Base-by-base conservation (phyloP, 768 basidiomycete species). In the Kwoniella dendrophila region DNA sequence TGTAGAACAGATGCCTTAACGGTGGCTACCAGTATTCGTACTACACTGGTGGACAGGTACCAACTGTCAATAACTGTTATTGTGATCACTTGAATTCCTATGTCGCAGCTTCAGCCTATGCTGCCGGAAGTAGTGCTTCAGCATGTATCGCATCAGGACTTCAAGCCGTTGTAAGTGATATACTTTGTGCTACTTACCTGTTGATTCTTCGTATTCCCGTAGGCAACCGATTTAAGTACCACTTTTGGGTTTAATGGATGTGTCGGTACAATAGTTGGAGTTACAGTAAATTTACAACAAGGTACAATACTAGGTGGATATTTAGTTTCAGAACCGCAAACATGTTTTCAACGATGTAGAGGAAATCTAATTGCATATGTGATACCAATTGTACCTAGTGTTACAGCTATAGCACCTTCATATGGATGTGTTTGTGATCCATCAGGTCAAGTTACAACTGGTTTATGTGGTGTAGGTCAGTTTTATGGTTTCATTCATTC, bases 341-440 rank as follows among this genome's bases (percentile, higher is more conserved):
- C 26, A 24, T 56, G 55, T 32, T 56, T 56, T 32, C 3, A 45
- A 2, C 24, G 20, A 14, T 56, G 55, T 34, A n/a, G 29, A 24
- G 30, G 30, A 11, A 34, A 56, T 40, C 55, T 56, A 2, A 32
- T 20, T 7, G 55, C 55, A 12, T 56, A 45, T 30, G 26, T 56
- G 3, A 56, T 56, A 8, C 55, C 55, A 4, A 38, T 56, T 40
- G 55, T 56, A 20, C 55, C 55, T 24, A 22, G 41, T n/a, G 43
- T 40, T 11, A 56, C 55, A 2, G 29, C 55, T 2, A 11, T 47
- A 5, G 6, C 47, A n/a, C 55, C 55, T 12, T 41, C 55, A 1
- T 56, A 56, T n/a, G 55, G 55, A 14, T 56, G 55, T 34, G 55
- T 56, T 2, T 56, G 55, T 30, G 30, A 44, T 30, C 55, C 55